Evolutionary conservation across 495 filamentous ascomycete species (phyloP).

Genomic region (Poronia punctata): DNA sequence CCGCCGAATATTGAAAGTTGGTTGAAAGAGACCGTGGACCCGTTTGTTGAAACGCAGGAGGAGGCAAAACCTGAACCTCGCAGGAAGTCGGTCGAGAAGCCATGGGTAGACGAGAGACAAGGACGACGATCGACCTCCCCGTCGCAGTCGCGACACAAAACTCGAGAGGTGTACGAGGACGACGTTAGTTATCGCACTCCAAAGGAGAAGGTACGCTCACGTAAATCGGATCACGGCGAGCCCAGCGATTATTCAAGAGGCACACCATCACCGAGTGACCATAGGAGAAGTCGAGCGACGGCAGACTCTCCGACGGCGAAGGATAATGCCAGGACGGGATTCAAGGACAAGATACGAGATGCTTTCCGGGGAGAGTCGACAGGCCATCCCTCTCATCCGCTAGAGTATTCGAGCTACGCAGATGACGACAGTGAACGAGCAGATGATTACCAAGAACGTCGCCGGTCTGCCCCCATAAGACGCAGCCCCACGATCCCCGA

Average conservation of each 20-base stretch:
- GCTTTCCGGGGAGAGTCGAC: conserved; percentile 51
- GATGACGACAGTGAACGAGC: conserved; percentile 28
- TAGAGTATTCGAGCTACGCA: conserved; percentile 37
- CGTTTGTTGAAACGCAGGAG: conserved; percentile 55
- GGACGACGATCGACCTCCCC: conserved; percentile 9
- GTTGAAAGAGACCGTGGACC: conserved; percentile 66
- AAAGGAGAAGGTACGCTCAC: conserved; percentile 6
- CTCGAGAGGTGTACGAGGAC: conserved; percentile 3
- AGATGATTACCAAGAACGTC: conserved; percentile 22
- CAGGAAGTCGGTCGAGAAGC: conserved; percentile 13
- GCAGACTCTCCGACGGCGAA: conserved; percentile 37
- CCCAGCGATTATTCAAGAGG: conserved; percentile 20
- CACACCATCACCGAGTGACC: conserved; percentile 23
- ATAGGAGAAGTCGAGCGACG: conserved; percentile 44
- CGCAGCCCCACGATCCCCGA: conserved; percentile 22
- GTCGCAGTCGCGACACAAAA: conserved; percentile 9
- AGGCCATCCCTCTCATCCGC: conserved; percentile 32
- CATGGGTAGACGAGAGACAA: conserved; percentile 19
- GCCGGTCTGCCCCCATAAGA: conserved; percentile 20
- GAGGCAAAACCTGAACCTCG: conserved; percentile 23
- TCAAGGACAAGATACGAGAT: conserved; percentile 46
- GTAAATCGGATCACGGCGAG: conserved; percentile 16
- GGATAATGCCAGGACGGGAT: conserved; percentile 26
- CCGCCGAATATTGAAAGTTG: conserved; percentile 66
- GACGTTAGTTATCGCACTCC: conserved; percentile 3